phyloP scores from a whole-genome alignment of 768 basidiomycete genomes.

The Brasilioporus rufonigricans region DNA sequence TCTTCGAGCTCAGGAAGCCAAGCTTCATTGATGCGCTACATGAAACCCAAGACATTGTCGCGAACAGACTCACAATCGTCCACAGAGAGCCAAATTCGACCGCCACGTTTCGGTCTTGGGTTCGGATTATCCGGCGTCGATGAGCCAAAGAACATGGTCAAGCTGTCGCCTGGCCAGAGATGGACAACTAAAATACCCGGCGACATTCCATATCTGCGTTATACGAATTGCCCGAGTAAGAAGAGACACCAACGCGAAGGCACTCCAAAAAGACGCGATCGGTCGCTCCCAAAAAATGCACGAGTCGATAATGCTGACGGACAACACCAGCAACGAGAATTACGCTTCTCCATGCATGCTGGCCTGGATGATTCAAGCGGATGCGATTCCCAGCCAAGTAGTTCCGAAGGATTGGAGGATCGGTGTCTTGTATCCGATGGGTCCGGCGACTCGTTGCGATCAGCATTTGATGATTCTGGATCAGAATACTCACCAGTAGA shows the following conservation, averaged over 20 bases:
- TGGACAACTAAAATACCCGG: conserved; percentile 10
- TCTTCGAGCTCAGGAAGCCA: conserved; percentile 44
- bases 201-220: conserved; percentile 3
- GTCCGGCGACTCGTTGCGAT: conserved; percentile 21
- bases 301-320: conserved; percentile 8
- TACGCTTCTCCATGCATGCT: conserved; percentile 10
- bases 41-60: conserved; percentile 13
- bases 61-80: conserved; percentile 25
- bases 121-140: conserved; percentile 21
- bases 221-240: conserved; percentile 2
- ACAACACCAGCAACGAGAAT: conserved; percentile 19
- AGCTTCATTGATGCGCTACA: conserved; percentile 6
- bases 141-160: conserved; percentile 11
- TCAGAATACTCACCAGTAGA: conserved; percentile 32
- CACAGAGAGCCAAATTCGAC: conserved; percentile 18
- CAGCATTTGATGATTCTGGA: conserved; percentile 26
- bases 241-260: conserved; percentile 11
- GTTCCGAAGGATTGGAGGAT: conserved; percentile 13
- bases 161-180: conserved; percentile 11
- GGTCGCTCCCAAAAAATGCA: conserved; percentile 5
- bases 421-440: conserved; percentile 14
- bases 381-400: conserved; percentile 18
- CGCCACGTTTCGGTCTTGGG: conserved; percentile 31
- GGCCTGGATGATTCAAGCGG: conserved; percentile 13
- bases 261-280: conserved; percentile 11